These are phyloP conservation scores for Globisporangium ultimum DNA, from an alignment of 352 stramenopile species.

Conservation along the genomic window DNA sequence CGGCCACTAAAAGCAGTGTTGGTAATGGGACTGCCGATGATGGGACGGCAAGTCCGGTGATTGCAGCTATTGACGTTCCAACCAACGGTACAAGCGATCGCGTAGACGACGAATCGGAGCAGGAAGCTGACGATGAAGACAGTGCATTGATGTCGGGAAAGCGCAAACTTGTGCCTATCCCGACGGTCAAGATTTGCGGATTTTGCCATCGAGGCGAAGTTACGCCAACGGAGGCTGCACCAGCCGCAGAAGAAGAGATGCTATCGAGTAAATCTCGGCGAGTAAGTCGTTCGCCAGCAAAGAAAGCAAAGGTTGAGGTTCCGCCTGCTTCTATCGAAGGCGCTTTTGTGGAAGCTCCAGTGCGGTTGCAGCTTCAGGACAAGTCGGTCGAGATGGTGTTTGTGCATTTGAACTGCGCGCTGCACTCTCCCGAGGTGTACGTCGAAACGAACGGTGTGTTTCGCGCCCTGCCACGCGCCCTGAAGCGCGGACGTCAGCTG, in stretches of 20 bases:
- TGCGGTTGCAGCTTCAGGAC: constrained; percentile 67
- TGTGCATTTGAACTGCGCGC: constrained; percentile 79
- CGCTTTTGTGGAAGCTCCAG: constrained; percentile 67
- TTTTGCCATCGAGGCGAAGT: constrained; percentile 57
- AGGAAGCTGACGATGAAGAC: constrained; percentile 13
- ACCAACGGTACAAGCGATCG: constrained; percentile 16
- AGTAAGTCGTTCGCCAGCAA: constrained; percentile 7
- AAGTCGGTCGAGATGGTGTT: constrained; percentile 64
- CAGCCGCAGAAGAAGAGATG: constrained; percentile 3
- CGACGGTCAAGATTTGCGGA: constrained; percentile 43
- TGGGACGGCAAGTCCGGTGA: not conserved
- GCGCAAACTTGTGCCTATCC: constrained; percentile 12
- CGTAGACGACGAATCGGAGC: constrained; percentile 19
- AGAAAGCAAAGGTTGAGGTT: constrained; percentile 15
- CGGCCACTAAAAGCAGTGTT: not conserved
- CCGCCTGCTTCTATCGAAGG: constrained; percentile 46
- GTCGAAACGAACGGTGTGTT: constrained; percentile 80
- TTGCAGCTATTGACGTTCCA: constrained; percentile 3
- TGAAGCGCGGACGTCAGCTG: constrained; percentile 77
- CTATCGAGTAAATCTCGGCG: constrained; percentile 14
- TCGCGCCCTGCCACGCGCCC: constrained; percentile 69
- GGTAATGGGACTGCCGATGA: not conserved
- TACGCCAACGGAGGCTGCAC: constrained; percentile 12
- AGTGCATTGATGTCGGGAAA: constrained; percentile 9
- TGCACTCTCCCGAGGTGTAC: constrained; percentile 81